These are phyloP conservation scores for Trichoderma cornu-damae DNA, from an alignment of 2,329 filamentous ascomycete genomes.

Conservation along the genomic window DNA sequence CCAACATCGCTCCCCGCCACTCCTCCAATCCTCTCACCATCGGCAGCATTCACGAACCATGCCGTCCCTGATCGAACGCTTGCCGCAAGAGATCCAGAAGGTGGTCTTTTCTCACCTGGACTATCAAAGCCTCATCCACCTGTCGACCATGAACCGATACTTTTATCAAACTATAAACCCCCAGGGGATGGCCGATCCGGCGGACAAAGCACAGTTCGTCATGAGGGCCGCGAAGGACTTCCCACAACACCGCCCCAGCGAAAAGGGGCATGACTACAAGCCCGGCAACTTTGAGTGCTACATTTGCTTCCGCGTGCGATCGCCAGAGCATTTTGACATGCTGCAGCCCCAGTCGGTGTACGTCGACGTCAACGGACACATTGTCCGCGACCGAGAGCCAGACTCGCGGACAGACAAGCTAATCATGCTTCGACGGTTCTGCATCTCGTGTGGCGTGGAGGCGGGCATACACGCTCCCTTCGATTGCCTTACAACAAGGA, in stretches of 20 bases:
- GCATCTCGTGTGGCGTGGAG: constrained; percentile 39
- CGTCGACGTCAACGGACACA: constrained; percentile 30
- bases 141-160: constrained; percentile 35
- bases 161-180: constrained; percentile 34
- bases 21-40: constrained; percentile 15
- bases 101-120: constrained; percentile 35
- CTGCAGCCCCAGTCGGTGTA: constrained; percentile 33
- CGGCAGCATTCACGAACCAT: constrained; percentile 20
- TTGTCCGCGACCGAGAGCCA: constrained; percentile 30
- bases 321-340: constrained; percentile 37
- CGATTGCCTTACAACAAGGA: constrained; percentile 36
- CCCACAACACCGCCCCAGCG: constrained; percentile 36
- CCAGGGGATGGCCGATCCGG: constrained; percentile 31
- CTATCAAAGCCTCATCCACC: constrained; percentile 38
- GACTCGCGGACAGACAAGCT: constrained; percentile 26
- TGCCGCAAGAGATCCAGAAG: constrained; percentile 32
- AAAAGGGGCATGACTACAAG: constrained; percentile 34
- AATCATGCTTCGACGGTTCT: constrained; percentile 37
- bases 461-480: constrained; percentile 35
- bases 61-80: constrained; percentile 30
- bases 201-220: constrained; percentile 38
- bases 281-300: constrained; percentile 42
- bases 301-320: constrained; percentile 39
- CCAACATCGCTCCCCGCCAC: neutral
- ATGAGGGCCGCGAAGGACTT: constrained; percentile 40